Percentiles rank a stretch among this genome's conserved stretches.
phyloP scores from a whole-genome alignment of 805 yeast genomes.

The Schizosaccharomyces pombe region DNA sequence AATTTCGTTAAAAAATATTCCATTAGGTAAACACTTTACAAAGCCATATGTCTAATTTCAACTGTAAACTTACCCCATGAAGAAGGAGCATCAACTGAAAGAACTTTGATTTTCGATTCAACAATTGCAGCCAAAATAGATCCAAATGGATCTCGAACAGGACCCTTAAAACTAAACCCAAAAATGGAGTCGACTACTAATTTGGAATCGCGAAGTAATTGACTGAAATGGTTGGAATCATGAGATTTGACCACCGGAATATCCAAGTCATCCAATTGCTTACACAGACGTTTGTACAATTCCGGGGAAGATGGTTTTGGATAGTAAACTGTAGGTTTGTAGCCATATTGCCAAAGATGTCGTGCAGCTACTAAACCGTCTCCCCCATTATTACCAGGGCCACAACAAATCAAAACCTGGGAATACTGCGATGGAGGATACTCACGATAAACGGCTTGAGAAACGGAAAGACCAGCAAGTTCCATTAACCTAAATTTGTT shows the following conservation, averaged over 20 bases:
- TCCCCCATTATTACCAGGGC: conserved; percentile 92
- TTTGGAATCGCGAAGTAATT: conserved; percentile 19
- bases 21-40: no score
- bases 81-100: conserved; percentile 77
- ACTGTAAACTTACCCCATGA: conserved; percentile 37
- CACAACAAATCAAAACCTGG: conserved; percentile 48
- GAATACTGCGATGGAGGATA: conserved; percentile 30
- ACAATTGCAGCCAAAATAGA: conserved; percentile 22
- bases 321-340: conserved; percentile 50
- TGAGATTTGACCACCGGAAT: conserved; percentile 26
- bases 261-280: conserved; percentile 44
- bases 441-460: conserved; percentile 51
- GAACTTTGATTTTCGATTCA: conserved; percentile 27
- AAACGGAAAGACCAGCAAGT: conserved; percentile 83
- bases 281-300: conserved; percentile 26
- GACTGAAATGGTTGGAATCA: conserved; percentile 15
- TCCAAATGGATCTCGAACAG: conserved; percentile 58
- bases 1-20: no score
- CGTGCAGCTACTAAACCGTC: conserved; percentile 93
- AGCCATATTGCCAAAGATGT: conserved; percentile 63
- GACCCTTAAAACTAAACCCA: conserved; percentile 85
- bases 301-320: conserved; percentile 40
- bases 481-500: conserved; percentile 37
- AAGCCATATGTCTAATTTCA: no score
- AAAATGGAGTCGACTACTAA: conserved; percentile 60